A percentile compares a stretch with the other conserved stretches of the same genome.
Evolutionary conservation across 768 basidiomycete species (phyloP).

Genomic region (Sutorius australiensis): DNA sequence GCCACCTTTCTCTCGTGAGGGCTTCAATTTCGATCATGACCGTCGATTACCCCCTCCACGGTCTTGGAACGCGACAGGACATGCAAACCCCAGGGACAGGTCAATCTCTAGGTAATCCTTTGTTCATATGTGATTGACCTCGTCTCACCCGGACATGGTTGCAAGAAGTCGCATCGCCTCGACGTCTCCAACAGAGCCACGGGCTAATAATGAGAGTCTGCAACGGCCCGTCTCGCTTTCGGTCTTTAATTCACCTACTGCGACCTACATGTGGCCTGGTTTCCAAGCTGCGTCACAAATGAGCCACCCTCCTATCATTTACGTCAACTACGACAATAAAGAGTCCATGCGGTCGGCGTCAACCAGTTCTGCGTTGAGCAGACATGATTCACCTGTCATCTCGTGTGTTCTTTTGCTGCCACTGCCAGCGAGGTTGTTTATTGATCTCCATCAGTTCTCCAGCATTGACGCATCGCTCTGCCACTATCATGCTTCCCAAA

Average conservation of each 20-base stretch:
- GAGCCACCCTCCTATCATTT: slow-evolving; percentile 37
- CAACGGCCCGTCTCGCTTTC: slow-evolving; percentile 37
- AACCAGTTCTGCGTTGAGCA: slow-evolving; percentile 28
- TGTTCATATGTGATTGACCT: slow-evolving; percentile 2
- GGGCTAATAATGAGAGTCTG: slow-evolving; percentile 21
- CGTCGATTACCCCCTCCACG: slow-evolving; percentile 31
- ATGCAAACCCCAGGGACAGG: slow-evolving; percentile 21
- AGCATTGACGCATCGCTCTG: slow-evolving; percentile 24
- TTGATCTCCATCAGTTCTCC: slow-evolving; percentile 26
- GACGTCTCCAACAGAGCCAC: slow-evolving; percentile 18
- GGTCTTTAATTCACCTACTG: slow-evolving; percentile 41
- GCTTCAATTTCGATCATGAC: slow-evolving; percentile 33
- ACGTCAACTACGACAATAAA: slow-evolving; percentile 35
- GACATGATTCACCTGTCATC: slow-evolving; percentile 27
- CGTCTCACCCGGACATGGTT: slow-evolving; percentile 18
- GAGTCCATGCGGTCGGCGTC: slow-evolving; percentile 31
- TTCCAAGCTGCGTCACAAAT: slow-evolving; percentile 44
- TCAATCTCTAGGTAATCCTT: slow-evolving; percentile 25
- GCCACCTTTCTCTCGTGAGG: slow-evolving; percentile 31
- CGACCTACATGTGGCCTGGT: slow-evolving; percentile 47
- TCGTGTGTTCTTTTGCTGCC: slow-evolving; percentile 29
- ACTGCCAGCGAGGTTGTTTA: slow-evolving; percentile 11
- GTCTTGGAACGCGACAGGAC: slow-evolving; percentile 27
- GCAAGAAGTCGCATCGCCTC: slow-evolving; percentile 22
- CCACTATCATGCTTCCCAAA: slow-evolving; percentile 30